Conservation (phyloP, 306 rosid genomes). For the Rosa chinensis region DNA sequence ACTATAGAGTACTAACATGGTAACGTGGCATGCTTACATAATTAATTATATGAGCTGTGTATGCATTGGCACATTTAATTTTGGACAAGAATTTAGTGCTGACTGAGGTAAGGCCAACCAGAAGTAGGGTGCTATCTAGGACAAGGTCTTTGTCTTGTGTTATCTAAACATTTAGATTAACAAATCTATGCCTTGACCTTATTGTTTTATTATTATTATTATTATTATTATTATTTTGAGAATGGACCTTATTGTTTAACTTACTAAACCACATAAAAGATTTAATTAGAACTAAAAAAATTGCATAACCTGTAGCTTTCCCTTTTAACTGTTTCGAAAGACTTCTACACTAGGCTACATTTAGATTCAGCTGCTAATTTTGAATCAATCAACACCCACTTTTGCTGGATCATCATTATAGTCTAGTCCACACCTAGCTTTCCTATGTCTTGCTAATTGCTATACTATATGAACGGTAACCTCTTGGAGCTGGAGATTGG, state of each 20-base stretch:
- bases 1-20: neutral
- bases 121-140: neutral
- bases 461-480: neutral
- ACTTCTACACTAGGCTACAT: neutral
- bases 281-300: neutral
- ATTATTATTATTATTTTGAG: too few species aligned
- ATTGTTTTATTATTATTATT: neutral
- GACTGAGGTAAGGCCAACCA: conserved; percentile 5
- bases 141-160: neutral
- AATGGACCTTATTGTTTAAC: neutral
- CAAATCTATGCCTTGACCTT: conserved; percentile 3
- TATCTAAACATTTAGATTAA: neutral
- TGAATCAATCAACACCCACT: conserved; percentile 4
- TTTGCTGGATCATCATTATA: neutral
- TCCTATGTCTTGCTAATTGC: neutral
- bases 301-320: conserved; percentile 3
- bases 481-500: neutral
- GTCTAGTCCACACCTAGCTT: neutral
- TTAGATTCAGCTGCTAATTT: neutral
- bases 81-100: neutral
- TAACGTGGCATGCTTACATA: neutral
- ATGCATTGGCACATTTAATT: neutral
- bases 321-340: neutral
- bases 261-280: neutral
- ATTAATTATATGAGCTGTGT: neutral